Base-by-base conservation (phyloP, 495 filamentous ascomycete genomes). In the Chlorociboria aeruginascens region DNA sequence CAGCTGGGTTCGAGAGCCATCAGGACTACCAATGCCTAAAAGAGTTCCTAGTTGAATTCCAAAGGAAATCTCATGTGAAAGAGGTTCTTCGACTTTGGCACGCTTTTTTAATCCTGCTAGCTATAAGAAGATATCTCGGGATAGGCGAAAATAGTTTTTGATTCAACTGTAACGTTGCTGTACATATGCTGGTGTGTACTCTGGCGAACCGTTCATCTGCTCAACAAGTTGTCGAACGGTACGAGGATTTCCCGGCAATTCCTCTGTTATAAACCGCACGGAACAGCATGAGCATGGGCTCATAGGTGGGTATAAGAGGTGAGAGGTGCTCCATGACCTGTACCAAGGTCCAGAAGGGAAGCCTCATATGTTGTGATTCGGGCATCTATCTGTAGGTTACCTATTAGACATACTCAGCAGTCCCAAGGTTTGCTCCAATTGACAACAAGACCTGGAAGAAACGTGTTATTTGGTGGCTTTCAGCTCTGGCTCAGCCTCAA, bases 311-410 rank as follows among this genome's bases (percentile, higher is more conserved):
- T 2, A 13, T 12, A 29, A 52, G 43, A 29, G 43, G 43, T 12
- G 50, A 44, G 29, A 52, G 33, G 32, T 52, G 50, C 13, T 52
- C 50, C 50, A 52, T 52, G n/a, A n/a, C n/a, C n/a, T n/a, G n/a
- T n/a, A n/a, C n/a, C n/a, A n/a, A n/a, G n/a, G n/a, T n/a, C n/a
- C n/a, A n/a, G n/a, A n/a, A n/a, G n/a, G n/a, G n/a, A n/a, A n/a
- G n/a, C n/a, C n/a, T n/a, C n/a, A n/a, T n/a, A n/a, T n/a, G n/a
- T n/a, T n/a, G n/a, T n/a, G n/a, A n/a, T n/a, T n/a, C n/a, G n/a
- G n/a, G n/a, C n/a, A n/a, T n/a, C n/a, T n/a, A n/a, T n/a, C n/a
- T n/a, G n/a, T n/a, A n/a, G n/a, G n/a, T n/a, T n/a, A n/a, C n/a
- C n/a, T n/a, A n/a, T n/a, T n/a, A n/a, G n/a, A n/a, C n/a, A n/a